A percentile compares a stretch with the other conserved stretches of the same genome.
Conservation (phyloP, 2,329 filamentous ascomycete species). For the Colletotrichum spinosum region DNA sequence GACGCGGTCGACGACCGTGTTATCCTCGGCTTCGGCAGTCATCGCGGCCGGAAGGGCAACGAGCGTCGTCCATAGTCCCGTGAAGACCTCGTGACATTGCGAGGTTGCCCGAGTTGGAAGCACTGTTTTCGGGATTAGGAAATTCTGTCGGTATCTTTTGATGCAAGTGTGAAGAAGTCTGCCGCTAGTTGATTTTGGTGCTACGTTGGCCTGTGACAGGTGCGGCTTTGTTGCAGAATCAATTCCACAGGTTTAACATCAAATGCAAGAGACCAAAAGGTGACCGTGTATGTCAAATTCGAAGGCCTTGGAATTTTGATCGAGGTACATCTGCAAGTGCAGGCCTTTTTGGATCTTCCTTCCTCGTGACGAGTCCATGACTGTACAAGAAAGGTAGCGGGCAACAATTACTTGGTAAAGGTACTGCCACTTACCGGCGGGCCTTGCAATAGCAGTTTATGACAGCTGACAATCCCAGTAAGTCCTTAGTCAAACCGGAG, state of each 20-base stretch:
- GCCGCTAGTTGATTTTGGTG: slow-evolving; percentile 9
- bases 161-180: background rate
- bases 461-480: background rate
- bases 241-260: background rate
- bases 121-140: slow-evolving; percentile 15
- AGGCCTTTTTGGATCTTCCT: no score
- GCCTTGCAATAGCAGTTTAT: background rate
- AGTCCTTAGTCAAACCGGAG: slow-evolving; percentile 33
- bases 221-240: slow-evolving; percentile 6
- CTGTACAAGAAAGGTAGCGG: no score
- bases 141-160: slow-evolving; percentile 10
- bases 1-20: slow-evolving; percentile 32
- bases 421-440: no score
- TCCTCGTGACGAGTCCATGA: no score
- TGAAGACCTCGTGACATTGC: slow-evolving; percentile 32
- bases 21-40: slow-evolving; percentile 37
- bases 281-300: no score
- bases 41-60: slow-evolving; percentile 10
- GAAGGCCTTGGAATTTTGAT: background rate
- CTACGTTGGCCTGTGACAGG: slow-evolving; percentile 13
- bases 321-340: no score
- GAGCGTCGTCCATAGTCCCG: slow-evolving; percentile 12
- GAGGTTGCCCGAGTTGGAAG: slow-evolving; percentile 24
- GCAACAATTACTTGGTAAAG: no score
- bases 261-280: no score